phyloP scores from a whole-genome alignment of 805 yeast genomes.

The Ogataea ganodermae region DNA sequence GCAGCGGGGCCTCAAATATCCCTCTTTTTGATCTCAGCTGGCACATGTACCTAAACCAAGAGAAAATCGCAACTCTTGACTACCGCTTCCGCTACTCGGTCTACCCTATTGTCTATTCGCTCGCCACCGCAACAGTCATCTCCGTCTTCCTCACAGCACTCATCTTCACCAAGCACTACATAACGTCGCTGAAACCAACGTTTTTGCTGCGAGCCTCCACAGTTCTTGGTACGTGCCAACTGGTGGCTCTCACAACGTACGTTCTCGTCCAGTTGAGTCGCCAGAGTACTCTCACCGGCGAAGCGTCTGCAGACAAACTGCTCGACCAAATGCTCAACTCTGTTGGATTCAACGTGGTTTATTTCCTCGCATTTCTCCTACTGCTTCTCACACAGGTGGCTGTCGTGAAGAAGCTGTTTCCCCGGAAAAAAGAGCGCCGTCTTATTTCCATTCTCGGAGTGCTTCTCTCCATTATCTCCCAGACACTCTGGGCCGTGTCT shows the following conservation, averaged over 20 bases:
- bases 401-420: conserved; percentile 65
- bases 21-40: conserved; percentile 53
- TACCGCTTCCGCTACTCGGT: conserved; percentile 50
- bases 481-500: conserved; percentile 70
- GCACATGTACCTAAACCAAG: conserved; percentile 41
- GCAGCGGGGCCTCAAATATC: conserved; percentile 33
- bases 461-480: conserved; percentile 53
- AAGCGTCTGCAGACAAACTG: conserved; percentile 45
- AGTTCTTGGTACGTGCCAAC: conserved; percentile 53
- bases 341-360: conserved; percentile 53
- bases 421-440: conserved; percentile 67
- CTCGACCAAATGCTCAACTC: conserved; percentile 46
- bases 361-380: conserved; percentile 56
- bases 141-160: conserved; percentile 63
- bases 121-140: conserved; percentile 65
- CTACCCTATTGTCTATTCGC: conserved; percentile 61
- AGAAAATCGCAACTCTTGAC: conserved; percentile 38
- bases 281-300: conserved; percentile 49
- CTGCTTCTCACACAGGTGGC: conserved; percentile 72
- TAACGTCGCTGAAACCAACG: conserved; percentile 57
- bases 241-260: conserved; percentile 50
- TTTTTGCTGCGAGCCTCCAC: conserved; percentile 51
- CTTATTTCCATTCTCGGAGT: conserved; percentile 61
- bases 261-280: conserved; percentile 46
- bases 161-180: conserved; percentile 58